Conservation (phyloP, 2,329 filamentous ascomycete genomes). For the Beauveria rudraprayagi region DNA sequence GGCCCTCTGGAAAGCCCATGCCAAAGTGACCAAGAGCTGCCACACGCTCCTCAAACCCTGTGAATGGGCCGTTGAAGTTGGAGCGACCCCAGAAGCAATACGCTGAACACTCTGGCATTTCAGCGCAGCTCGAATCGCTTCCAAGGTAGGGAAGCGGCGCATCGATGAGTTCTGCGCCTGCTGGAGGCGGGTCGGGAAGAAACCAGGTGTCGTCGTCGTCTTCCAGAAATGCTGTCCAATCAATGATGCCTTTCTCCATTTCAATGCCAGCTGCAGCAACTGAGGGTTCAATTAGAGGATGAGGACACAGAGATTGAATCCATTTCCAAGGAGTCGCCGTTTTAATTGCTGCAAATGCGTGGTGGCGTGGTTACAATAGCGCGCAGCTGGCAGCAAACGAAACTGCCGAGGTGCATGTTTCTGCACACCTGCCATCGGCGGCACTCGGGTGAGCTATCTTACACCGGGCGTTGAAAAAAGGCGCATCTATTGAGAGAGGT, state of each 20-base stretch:
- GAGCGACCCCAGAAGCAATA: neutral
- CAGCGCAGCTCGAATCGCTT: neutral
- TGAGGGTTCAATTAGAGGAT: neutral
- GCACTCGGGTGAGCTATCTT: neutral
- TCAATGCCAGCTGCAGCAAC: neutral
- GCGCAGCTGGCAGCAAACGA: constrained; percentile 9
- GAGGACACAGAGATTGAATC: neutral
- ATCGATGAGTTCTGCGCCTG: neutral
- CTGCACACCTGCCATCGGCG: neutral
- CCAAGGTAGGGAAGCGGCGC: neutral
- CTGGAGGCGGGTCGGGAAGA: neutral
- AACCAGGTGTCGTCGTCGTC: neutral
- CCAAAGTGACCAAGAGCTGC: neutral
- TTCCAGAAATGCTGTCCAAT: neutral
- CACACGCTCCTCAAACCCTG: neutral
- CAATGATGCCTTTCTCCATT: neutral
- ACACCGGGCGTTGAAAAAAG: neutral
- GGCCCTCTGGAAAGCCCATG: neutral
- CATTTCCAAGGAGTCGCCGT: neutral
- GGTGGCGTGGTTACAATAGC: neutral
- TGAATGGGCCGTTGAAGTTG: neutral
- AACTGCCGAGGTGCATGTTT: neutral
- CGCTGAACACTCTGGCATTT: neutral
- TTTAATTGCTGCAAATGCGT: neutral
- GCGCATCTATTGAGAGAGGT: neutral